Evolutionary conservation across 2,329 filamentous ascomycete genomes (phyloP).

Genomic region (Fusarium sp.): DNA sequence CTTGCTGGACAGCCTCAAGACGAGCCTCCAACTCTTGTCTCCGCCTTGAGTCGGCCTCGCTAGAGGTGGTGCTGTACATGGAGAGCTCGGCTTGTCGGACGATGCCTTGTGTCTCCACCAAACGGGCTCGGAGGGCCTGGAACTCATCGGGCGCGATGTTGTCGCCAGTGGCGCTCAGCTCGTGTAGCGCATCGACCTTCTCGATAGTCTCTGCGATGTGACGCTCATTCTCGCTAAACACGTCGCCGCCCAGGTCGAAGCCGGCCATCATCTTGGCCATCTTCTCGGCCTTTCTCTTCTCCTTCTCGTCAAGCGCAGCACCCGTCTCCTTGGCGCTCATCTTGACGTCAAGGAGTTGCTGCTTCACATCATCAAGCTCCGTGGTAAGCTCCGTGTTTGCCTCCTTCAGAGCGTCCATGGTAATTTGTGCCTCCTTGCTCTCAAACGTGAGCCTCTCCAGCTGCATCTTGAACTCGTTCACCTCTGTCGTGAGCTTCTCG

Average conservation of each 20-base stretch:
- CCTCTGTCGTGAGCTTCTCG: conserved; percentile 84
- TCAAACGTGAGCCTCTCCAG: conserved; percentile 95
- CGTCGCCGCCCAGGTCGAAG: conserved; percentile 91
- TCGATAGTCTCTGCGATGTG: conserved; percentile 86
- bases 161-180: conserved; percentile 82
- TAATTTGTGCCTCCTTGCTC: conserved; percentile 95
- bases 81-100: conserved; percentile 93
- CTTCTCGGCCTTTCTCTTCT: conserved; percentile 97
- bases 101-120: conserved; percentile 91
- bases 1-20: conserved; percentile 78
- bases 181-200: conserved; percentile 82
- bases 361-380: conserved; percentile 95
- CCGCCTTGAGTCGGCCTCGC: conserved; percentile 74
- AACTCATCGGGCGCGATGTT: conserved; percentile 85
- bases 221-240: conserved; percentile 93
- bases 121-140: conserved; percentile 77
- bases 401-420: conserved; percentile 97
- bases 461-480: conserved; percentile 96
- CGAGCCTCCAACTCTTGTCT: conserved; percentile 82
- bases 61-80: conserved; percentile 76
- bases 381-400: conserved; percentile 92
- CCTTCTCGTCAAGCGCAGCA: conserved; percentile 93
- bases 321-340: conserved; percentile 96
- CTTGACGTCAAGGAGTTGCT: conserved; percentile 93
- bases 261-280: conserved; percentile 99